Conservation (phyloP, 2,329 filamentous ascomycete species). For the Exophiala sideris region DNA sequence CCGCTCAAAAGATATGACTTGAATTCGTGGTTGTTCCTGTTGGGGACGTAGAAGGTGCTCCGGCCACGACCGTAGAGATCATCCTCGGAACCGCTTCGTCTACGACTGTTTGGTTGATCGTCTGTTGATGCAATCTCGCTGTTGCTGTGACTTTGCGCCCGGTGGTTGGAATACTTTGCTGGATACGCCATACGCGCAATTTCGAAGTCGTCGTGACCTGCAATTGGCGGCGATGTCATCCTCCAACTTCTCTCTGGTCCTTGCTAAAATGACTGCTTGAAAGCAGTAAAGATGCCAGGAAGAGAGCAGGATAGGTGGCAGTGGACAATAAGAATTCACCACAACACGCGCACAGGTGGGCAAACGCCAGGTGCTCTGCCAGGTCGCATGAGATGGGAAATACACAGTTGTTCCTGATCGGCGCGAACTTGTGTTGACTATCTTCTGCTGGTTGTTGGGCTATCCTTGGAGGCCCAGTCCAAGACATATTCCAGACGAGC, state of each 20-base stretch:
- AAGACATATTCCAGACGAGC: too few species aligned
- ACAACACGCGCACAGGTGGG: conserved; percentile 14
- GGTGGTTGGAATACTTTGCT: conserved; percentile 12
- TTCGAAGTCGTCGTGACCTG: conserved; percentile 10
- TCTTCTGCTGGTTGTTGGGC: too few species aligned
- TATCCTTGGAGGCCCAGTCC: too few species aligned
- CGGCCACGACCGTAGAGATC: conserved; percentile 13
- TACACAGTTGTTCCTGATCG: too few species aligned
- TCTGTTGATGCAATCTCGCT: conserved; percentile 16
- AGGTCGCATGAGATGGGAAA: too few species aligned
- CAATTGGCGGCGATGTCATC: conserved; percentile 10
- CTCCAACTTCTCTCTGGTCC: conserved; percentile 15
- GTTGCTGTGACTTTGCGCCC: conserved; percentile 12
- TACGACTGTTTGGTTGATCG: conserved; percentile 15
- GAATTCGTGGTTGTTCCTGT: conserved; percentile 16
- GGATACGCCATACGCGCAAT: conserved; percentile 10
- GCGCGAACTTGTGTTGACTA: too few species aligned
- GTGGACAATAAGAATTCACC: conserved; percentile 15
- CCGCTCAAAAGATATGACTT: conserved; percentile 18
- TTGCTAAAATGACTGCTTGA: conserved; percentile 13
- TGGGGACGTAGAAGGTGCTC: conserved; percentile 13
- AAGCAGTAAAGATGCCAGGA: conserved; percentile 11
- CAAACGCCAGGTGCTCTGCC: too few species aligned
- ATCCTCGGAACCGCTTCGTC: conserved; percentile 14
- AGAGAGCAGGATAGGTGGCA: conserved; percentile 17